Conservation (phyloP, 768 basidiomycete genomes). For the Fomitopsis pulvina region DNA sequence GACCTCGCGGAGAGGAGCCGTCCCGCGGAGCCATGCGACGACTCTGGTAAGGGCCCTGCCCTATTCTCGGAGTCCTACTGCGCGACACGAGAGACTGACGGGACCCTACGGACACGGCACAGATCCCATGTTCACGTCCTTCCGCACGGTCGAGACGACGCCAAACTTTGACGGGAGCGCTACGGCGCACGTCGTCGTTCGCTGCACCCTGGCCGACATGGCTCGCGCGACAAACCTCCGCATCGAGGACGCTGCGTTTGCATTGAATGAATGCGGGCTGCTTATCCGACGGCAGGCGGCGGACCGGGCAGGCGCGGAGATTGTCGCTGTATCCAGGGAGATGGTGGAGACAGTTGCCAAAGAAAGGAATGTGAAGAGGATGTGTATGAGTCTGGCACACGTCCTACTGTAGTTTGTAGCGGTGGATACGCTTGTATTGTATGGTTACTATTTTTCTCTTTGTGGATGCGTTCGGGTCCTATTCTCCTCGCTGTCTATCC, state of each 20-base stretch:
- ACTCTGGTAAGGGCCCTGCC: conserved; percentile 11
- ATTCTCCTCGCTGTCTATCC: too few relatives aligned
- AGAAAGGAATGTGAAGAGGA: conserved; percentile 65
- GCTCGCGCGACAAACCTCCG: conserved; percentile 76
- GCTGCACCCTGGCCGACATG: conserved; percentile 71
- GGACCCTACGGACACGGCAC: background rate
- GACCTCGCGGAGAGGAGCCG: conserved; percentile 20
- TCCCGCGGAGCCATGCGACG: conserved; percentile 13
- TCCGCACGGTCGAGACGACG: conserved; percentile 53
- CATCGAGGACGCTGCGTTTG: conserved; percentile 82
- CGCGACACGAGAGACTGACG: background rate
- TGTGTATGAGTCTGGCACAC: conserved; percentile 55
- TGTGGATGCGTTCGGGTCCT: too few relatives aligned
- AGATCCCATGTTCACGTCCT: conserved; percentile 49
- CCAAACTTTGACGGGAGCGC: conserved; percentile 62
- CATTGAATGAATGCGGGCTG: conserved; percentile 82
- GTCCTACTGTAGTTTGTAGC: conserved; percentile 36
- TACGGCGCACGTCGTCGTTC: conserved; percentile 58
- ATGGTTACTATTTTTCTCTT: too few relatives aligned
- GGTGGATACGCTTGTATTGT: background rate
- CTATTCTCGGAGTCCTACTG: background rate
- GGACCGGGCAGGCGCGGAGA: conserved; percentile 31
- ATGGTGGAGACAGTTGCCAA: conserved; percentile 62
- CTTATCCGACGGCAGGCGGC: conserved; percentile 39
- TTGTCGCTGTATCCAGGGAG: conserved; percentile 54